Percentiles rank a stretch among this genome's conserved stretches.
Evolutionary conservation across 176 grass and related monocot species (phyloP).

Genomic region (Aegilops tauschii): DNA sequence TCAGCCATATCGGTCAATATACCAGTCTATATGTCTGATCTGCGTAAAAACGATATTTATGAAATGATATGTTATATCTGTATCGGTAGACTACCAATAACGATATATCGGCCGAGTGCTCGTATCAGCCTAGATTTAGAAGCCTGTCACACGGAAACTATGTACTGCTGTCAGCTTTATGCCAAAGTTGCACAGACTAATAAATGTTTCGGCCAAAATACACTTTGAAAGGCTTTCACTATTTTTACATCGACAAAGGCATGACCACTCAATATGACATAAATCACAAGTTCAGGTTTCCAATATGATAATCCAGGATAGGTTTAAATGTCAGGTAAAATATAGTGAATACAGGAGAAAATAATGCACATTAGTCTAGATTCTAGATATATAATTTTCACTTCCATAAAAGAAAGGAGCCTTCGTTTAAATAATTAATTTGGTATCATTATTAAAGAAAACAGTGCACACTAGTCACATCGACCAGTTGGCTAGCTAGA

Average conservation of each 20-base stretch:
- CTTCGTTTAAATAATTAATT: not conserved
- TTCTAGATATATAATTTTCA: conserved; percentile 1
- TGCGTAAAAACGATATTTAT: not conserved
- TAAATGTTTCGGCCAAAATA: not conserved
- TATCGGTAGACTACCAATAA: not conserved
- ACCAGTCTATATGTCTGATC: too few relatives aligned
- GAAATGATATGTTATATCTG: not conserved
- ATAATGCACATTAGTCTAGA: not conserved
- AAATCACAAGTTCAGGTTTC: not conserved
- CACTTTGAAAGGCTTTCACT: not conserved
- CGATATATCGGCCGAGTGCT: not conserved
- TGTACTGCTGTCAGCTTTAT: not conserved
- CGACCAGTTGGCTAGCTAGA: not conserved
- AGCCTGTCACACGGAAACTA: not conserved
- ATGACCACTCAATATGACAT: not conserved
- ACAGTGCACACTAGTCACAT: not conserved
- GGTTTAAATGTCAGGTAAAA: conserved; percentile 11
- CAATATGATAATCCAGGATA: not conserved
- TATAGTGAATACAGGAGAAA: not conserved
- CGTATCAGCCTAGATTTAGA: not conserved
- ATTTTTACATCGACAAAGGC: not conserved
- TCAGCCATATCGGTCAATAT: too few relatives aligned
- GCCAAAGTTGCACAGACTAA: not conserved
- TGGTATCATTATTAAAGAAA: not conserved
- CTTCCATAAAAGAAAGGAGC: conserved; percentile 1